Conservation (phyloP, 768 basidiomycete species). For the Strobilomyces confusus region DNA sequence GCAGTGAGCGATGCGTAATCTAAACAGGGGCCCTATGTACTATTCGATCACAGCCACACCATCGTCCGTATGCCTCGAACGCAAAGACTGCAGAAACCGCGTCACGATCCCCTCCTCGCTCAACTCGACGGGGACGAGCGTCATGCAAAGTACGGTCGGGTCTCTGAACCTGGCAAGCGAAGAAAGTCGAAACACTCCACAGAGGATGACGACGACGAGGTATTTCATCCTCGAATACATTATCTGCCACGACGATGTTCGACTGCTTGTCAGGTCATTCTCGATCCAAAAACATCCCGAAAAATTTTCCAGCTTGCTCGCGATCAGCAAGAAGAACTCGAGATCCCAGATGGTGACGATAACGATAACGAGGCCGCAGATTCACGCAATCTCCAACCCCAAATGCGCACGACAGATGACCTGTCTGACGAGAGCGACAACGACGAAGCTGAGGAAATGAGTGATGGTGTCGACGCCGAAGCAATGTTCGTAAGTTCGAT, state of each 20-base stretch:
- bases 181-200: conserved; percentile 47
- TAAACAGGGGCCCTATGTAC: background rate
- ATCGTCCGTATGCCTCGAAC: conserved; percentile 57
- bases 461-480: conserved; percentile 42
- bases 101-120: conserved; percentile 85
- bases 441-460: conserved; percentile 22
- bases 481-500: conserved; percentile 52
- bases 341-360: conserved; percentile 56
- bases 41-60: conserved; percentile 12
- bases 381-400: conserved; percentile 24
- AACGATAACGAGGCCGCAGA: conserved; percentile 32
- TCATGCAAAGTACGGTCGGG: conserved; percentile 71
- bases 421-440: conserved; percentile 58
- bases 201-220: conserved; percentile 60
- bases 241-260: background rate
- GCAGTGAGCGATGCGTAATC: no score
- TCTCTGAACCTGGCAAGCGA: conserved; percentile 73
- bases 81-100: conserved; percentile 49
- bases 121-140: conserved; percentile 80
- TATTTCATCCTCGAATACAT: conserved; percentile 26
- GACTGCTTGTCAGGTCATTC: conserved; percentile 44
- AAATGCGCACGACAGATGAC: conserved; percentile 36
- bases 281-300: conserved; percentile 79
- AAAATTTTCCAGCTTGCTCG: conserved; percentile 90
- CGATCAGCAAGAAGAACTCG: conserved; percentile 89